Conservation (phyloP, 148 eudicot genomes). For the Rhododendron henanense region DNA sequence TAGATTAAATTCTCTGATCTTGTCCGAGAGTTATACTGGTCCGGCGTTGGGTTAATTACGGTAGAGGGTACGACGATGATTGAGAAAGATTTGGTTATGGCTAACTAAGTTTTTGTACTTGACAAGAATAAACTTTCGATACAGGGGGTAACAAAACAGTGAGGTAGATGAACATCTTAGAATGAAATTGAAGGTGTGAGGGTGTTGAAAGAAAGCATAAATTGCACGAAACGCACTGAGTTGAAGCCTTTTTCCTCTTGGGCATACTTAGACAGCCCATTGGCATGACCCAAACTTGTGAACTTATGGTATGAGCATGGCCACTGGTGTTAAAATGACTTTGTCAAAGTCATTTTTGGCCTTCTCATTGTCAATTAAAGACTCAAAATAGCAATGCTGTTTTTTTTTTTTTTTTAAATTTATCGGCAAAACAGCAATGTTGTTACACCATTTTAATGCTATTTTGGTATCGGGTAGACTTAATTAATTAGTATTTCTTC, state of each 20-base stretch:
- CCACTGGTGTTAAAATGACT: too few species aligned
- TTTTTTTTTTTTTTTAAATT: too few species aligned
- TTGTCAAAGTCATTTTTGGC: too few species aligned
- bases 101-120: background rate
- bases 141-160: background rate
- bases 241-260: too few species aligned
- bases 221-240: background rate
- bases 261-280: background rate
- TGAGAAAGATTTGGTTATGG: background rate
- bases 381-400: too few species aligned
- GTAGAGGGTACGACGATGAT: background rate
- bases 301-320: too few species aligned
- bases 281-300: too few species aligned
- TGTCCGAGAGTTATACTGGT: background rate
- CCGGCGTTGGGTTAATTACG: background rate
- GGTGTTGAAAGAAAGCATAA: background rate
- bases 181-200: background rate
- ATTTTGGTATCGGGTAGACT: too few species aligned
- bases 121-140: background rate
- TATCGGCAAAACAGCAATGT: too few species aligned
- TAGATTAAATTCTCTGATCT: background rate
- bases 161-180: background rate
- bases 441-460: too few species aligned
- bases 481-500: too few species aligned
- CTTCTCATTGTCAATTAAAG: too few species aligned